phyloP scores from a whole-genome alignment of 768 basidiomycete genomes.

The Lactarius indigo region DNA sequence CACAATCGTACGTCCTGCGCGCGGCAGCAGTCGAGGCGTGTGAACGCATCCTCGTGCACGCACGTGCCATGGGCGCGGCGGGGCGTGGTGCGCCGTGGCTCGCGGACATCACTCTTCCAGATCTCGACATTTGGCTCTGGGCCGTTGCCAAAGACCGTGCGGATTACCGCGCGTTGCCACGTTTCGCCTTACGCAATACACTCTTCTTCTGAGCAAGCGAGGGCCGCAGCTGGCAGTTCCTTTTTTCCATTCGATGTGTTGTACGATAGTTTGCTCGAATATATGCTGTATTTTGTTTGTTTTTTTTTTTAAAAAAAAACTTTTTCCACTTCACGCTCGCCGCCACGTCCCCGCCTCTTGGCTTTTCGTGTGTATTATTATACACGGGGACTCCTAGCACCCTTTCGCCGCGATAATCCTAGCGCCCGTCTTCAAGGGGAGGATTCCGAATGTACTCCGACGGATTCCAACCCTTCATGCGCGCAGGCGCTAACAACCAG shows the following conservation, averaged over 20 bases:
- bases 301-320: too few relatives aligned
- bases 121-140: conserved; percentile 81
- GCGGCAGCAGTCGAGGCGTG: conserved; percentile 80
- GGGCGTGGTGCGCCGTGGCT: conserved; percentile 43
- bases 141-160: conserved; percentile 71
- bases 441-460: background rate
- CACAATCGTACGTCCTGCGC: conserved; percentile 70
- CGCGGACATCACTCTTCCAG: conserved; percentile 51
- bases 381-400: conserved; percentile 18
- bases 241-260: background rate
- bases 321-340: background rate
- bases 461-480: background rate
- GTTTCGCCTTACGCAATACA: conserved; percentile 66
- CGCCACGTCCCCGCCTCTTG: conserved; percentile 4
- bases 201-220: conserved; percentile 58
- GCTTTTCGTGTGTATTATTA: background rate
- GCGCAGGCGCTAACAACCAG: background rate
- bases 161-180: conserved; percentile 62
- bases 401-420: background rate
- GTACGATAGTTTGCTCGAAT: conserved; percentile 1
- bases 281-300: background rate
- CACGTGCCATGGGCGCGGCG: conserved; percentile 37
- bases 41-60: conserved; percentile 58
- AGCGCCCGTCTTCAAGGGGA: background rate
- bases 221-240: background rate